phyloP scores from a whole-genome alignment of 305 asterid species.

The Galium porrigens region DNA sequence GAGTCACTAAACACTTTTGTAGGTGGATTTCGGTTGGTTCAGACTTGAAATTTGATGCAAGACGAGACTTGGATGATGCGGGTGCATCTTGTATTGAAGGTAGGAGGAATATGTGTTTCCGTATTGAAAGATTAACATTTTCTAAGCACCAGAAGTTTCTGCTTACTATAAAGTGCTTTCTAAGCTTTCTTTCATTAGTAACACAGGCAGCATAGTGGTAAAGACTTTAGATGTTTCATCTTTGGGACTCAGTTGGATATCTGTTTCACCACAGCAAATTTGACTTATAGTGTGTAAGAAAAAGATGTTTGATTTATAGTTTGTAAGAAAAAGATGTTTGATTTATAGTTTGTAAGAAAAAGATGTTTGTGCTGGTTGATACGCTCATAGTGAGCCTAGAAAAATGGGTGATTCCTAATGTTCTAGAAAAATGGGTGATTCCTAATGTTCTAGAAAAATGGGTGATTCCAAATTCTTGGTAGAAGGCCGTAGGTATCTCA shows the following conservation, averaged over 20 bases:
- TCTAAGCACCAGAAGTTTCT: background rate
- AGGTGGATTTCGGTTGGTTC: constrained; percentile 99
- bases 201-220: too few species aligned
- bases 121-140: background rate
- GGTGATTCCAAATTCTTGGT: background rate
- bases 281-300: background rate
- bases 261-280: background rate
- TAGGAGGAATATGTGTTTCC: constrained; percentile 12
- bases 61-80: constrained; percentile 89
- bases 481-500: background rate
- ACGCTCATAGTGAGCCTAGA: background rate
- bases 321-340: background rate
- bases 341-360: background rate
- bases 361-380: background rate
- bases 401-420: background rate
- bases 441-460: constrained; percentile 2
- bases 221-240: background rate
- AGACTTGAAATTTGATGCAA: constrained; percentile 88
- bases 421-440: background rate
- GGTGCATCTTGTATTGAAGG: constrained; percentile 82
- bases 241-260: background rate
- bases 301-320: background rate
- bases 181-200: too few species aligned
- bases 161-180: too few species aligned
- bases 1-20: constrained; percentile 14